These are phyloP conservation scores for Pachyrhizus erosus DNA, from an alignment of 306 rosid genomes.

Conservation along the genomic window DNA sequence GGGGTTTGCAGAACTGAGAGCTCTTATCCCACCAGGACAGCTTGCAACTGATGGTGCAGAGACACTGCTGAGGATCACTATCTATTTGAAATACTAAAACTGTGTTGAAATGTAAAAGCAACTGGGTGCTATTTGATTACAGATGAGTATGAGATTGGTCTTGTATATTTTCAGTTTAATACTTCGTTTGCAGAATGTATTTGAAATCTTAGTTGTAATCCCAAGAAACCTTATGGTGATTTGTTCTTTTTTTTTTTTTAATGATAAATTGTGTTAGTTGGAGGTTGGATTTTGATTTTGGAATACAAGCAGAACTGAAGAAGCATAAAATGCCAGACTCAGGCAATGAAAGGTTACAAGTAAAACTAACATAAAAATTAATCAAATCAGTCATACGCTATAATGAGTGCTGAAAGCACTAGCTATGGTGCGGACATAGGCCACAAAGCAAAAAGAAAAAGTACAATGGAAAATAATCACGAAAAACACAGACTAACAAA, in stretches of 20 bases:
- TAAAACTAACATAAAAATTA: not conserved
- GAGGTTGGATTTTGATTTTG: not conserved
- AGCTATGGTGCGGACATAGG: slow-evolving; percentile 4
- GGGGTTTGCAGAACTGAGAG: slow-evolving; percentile 76
- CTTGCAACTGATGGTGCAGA: slow-evolving; percentile 86
- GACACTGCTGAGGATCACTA: slow-evolving; percentile 73
- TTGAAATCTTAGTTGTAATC: slow-evolving; percentile 33
- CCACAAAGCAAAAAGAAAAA: not conserved
- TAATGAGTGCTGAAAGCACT: not conserved
- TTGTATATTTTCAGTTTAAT: slow-evolving; percentile 47
- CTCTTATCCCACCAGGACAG: slow-evolving; percentile 83
- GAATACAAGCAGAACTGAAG: not conserved
- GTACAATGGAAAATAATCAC: not conserved
- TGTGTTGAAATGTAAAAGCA: slow-evolving; percentile 8
- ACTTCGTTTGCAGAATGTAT: slow-evolving; percentile 47
- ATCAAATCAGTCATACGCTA: not conserved
- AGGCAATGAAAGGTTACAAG: not conserved
- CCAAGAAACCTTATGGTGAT: slow-evolving; percentile 29
- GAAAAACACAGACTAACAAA: not conserved
- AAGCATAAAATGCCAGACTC: not conserved
- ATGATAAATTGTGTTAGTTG: not conserved
- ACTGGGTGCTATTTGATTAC: slow-evolving; percentile 21
- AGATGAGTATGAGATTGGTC: slow-evolving; percentile 30
- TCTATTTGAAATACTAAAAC: slow-evolving; percentile 64
- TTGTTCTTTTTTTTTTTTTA: not conserved